Evolutionary conservation across 352 stramenopile genomes (phyloP).

Genomic region (Phytophthora lateralis): DNA sequence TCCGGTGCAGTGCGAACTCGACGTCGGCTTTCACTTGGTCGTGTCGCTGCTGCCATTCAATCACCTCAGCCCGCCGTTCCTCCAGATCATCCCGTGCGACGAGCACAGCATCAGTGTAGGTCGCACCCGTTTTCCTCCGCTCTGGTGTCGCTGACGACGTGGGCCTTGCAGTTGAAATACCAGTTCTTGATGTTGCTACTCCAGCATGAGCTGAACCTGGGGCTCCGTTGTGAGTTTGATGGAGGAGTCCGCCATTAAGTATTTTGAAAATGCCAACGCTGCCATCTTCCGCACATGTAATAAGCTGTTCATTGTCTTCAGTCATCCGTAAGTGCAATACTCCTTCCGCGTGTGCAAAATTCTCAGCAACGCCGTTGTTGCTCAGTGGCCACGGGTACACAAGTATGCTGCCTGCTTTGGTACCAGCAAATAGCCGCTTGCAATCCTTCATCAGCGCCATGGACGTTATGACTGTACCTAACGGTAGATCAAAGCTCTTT

Average conservation of each 20-base stretch:
- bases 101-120: slow-evolving; percentile 60
- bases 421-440: slow-evolving; percentile 73
- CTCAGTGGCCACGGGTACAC: slow-evolving; percentile 69
- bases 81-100: slow-evolving; percentile 83
- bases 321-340: slow-evolving; percentile 79
- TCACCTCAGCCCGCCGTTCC: slow-evolving; percentile 52
- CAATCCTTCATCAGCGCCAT: slow-evolving; percentile 67
- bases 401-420: slow-evolving; percentile 61
- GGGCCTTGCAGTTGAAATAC: slow-evolving; percentile 20
- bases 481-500: slow-evolving; percentile 50
- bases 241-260: slow-evolving; percentile 16
- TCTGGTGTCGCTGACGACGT: slow-evolving; percentile 22
- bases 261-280: slow-evolving; percentile 67
- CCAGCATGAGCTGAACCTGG: not conserved
- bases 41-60: slow-evolving; percentile 72
- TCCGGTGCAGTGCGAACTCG: slow-evolving; percentile 83
- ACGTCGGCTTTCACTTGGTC: slow-evolving; percentile 84
- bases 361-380: slow-evolving; percentile 45
- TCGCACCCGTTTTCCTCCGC: slow-evolving; percentile 18
- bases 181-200: slow-evolving; percentile 8
- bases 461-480: slow-evolving; percentile 46
- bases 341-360: slow-evolving; percentile 61
- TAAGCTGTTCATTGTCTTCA: slow-evolving; percentile 61
- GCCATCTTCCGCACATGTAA: slow-evolving; percentile 68
- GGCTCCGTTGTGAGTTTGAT: slow-evolving; percentile 12